Evolutionary conservation across 345 rosid species (phyloP).

Genomic region (Aegle marmelos): DNA sequence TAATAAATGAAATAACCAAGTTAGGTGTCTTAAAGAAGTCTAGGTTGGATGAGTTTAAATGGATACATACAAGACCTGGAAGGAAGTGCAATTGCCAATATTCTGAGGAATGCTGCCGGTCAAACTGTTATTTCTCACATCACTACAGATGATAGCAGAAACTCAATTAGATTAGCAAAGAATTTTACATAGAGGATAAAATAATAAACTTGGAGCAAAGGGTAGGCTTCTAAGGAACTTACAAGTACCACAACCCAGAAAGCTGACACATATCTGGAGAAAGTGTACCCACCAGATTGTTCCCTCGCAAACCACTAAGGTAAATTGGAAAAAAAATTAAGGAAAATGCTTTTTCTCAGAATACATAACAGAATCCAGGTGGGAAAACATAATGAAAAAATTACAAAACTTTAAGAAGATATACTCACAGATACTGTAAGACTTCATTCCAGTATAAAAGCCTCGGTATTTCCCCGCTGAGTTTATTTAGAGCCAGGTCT

Average conservation of each 20-base stretch:
- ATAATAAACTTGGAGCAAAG: background rate
- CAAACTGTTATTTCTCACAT: conserved; percentile 93
- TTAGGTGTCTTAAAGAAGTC: background rate
- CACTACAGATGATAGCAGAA: conserved; percentile 40
- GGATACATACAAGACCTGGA: conserved; percentile 94
- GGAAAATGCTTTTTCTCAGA: background rate
- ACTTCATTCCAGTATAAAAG: conserved; percentile 99
- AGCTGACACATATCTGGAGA: conserved; percentile 94
- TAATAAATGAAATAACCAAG: background rate
- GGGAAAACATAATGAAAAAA: background rate
- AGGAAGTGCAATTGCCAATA: conserved; percentile 97
- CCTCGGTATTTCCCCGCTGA: conserved; percentile 94
- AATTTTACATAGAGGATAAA: background rate
- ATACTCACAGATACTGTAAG: conserved; percentile 89
- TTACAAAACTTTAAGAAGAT: background rate
- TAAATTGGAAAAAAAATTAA: background rate
- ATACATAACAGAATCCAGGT: background rate
- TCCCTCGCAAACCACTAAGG: conserved; percentile 82
- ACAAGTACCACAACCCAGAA: conserved; percentile 97
- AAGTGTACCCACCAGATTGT: conserved; percentile 82
- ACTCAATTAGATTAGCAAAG: background rate
- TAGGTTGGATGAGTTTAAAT: conserved; percentile 2
- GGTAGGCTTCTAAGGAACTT: conserved; percentile 37
- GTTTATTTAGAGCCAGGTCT: conserved; percentile 86
- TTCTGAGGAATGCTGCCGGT: conserved; percentile 81